Conservation (phyloP, 225 moss, liverwort and hornwort species). For the Neckera pumila region DNA sequence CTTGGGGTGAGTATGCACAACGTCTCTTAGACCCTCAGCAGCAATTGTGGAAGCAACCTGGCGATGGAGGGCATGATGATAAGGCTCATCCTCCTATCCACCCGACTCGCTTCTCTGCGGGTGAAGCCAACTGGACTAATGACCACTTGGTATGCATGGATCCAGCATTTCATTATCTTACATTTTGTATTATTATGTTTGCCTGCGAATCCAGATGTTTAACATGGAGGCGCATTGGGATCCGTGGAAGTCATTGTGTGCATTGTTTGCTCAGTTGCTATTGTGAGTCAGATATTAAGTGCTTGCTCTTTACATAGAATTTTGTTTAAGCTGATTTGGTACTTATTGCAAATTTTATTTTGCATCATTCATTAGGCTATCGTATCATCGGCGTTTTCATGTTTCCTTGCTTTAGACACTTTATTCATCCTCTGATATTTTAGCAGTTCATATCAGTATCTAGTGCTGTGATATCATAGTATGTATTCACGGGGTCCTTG, state of each 20-base stretch:
- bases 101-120: conserved; percentile 83
- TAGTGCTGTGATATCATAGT: background rate
- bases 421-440: background rate
- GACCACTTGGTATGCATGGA: conserved; percentile 59
- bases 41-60: conserved; percentile 81
- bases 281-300: background rate
- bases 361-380: background rate
- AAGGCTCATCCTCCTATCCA: conserved; percentile 99
- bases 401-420: background rate
- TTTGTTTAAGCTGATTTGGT: background rate
- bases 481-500: conserved; percentile 1
- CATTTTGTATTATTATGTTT: background rate
- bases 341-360: background rate
- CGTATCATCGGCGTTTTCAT: background rate
- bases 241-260: background rate
- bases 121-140: conserved; percentile 84
- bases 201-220: background rate
- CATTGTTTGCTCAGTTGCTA: background rate
- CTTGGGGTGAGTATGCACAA: conserved; percentile 88
- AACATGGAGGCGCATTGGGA: background rate
- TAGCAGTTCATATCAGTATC: background rate
- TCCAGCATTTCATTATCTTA: background rate
- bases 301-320: background rate
- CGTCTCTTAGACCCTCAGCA: conserved; percentile 87
- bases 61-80: conserved; percentile 96